These are phyloP conservation scores for Chytriomyces sp. DNA, from an alignment of 192 early-diverging fungal genomes.

Conservation along the genomic window DNA sequence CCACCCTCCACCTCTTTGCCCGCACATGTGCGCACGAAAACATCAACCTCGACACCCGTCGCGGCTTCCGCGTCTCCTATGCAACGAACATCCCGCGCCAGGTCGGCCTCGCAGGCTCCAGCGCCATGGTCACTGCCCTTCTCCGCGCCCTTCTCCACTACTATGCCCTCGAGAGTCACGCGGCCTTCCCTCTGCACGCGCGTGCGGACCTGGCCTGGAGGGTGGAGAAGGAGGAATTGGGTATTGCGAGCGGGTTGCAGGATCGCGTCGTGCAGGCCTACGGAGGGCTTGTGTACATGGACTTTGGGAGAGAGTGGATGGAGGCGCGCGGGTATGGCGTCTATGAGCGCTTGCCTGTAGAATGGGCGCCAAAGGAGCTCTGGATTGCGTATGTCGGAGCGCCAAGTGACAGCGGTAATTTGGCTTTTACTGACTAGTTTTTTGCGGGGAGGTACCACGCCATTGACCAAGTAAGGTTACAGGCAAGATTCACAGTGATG, in stretches of 20 bases:
- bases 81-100: constrained; percentile 67
- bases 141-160: constrained; percentile 48
- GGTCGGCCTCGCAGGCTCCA: constrained; percentile 51
- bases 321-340: constrained; percentile 50
- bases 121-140: constrained; percentile 61
- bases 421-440: background rate
- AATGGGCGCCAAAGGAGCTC: constrained; percentile 43
- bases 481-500: constrained; percentile 56
- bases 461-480: background rate
- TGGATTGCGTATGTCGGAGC: constrained; percentile 57
- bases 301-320: constrained; percentile 57
- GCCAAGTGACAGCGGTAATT: constrained; percentile 57
- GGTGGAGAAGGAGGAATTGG: constrained; percentile 58
- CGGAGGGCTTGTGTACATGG: constrained; percentile 67
- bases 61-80: constrained; percentile 56
- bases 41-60: background rate
- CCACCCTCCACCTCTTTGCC: constrained; percentile 58
- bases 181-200: constrained; percentile 47
- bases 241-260: constrained; percentile 63
- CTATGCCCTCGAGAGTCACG: constrained; percentile 28
- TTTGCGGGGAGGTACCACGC: background rate
- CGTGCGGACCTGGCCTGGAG: constrained; percentile 58
- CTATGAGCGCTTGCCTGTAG: constrained; percentile 44
- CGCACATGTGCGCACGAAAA: constrained; percentile 43
- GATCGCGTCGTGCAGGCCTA: constrained; percentile 67